Evolutionary conservation across 768 basidiomycete species (phyloP).

Genomic region (Crepidotus variabilis): DNA sequence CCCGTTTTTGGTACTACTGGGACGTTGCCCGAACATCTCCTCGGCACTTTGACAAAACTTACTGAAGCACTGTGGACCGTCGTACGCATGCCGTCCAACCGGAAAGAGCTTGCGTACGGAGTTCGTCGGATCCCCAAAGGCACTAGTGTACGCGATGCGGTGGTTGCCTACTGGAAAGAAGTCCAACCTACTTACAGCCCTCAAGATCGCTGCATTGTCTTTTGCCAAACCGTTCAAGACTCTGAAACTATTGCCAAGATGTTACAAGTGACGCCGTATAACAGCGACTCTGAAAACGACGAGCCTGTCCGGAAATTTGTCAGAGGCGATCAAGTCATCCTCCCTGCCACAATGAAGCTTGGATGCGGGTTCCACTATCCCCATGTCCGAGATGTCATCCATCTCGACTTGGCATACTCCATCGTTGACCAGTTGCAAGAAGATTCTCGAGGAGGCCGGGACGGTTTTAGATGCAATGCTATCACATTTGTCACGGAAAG

Average conservation of each 20-base stretch:
- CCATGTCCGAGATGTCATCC: constrained; percentile 6
- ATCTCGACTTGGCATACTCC: constrained; percentile 1
- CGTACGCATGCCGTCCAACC: constrained; percentile 1
- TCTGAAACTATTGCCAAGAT: neutral
- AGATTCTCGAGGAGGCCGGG: constrained; percentile 12
- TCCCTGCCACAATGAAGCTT: constrained; percentile 6
- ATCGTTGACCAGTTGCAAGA: constrained; percentile 11
- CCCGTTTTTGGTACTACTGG: neutral
- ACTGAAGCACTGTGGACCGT: constrained; percentile 3
- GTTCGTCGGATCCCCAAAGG: neutral
- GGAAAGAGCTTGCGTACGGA: neutral
- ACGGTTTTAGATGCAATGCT: constrained; percentile 2
- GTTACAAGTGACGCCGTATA: neutral
- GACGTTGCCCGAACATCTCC: constrained; percentile 2
- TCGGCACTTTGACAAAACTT: neutral
- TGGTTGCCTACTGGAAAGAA: neutral
- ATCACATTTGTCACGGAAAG: constrained; percentile 5
- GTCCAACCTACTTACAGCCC: neutral
- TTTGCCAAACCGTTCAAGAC: constrained; percentile 4
- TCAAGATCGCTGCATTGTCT: constrained; percentile 3
- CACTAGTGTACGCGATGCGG: neutral
- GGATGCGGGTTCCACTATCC: constrained; percentile 10
- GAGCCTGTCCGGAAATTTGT: neutral
- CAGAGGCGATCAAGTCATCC: neutral
- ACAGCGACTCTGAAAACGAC: neutral